Conservation (phyloP, 2,329 filamentous ascomycete genomes). For the Talaromyces marneffei region DNA sequence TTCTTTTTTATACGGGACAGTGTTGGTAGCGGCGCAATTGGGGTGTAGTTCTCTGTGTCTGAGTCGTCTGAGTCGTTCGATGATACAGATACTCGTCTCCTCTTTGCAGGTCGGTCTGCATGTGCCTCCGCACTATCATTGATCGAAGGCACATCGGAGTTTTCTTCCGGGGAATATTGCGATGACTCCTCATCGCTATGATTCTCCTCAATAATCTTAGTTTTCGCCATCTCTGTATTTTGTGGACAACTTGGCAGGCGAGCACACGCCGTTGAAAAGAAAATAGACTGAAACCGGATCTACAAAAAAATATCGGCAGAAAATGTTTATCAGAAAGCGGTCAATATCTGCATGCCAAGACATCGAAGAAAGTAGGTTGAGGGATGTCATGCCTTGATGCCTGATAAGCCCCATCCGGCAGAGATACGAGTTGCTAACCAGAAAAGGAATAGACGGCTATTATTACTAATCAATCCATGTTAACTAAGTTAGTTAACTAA, state of each 20-base stretch:
- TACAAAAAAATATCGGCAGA: conserved; percentile 10
- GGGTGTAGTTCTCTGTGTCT: conserved; percentile 18
- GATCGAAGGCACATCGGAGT: neutral
- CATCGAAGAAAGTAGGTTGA: neutral
- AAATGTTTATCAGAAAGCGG: conserved; percentile 14
- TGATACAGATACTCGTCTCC: conserved; percentile 35
- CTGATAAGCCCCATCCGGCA: neutral
- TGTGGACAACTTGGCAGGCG: neutral
- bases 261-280: neutral
- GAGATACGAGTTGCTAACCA: neutral
- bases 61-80: conserved; percentile 29
- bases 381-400: neutral
- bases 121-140: neutral
- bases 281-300: neutral
- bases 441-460: neutral
- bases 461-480: neutral
- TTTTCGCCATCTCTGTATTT: neutral
- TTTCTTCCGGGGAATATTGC: neutral
- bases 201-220: neutral
- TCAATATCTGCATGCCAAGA: neutral
- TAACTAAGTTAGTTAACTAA: too few relatives aligned
- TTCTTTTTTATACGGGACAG: conserved; percentile 41
- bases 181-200: neutral
- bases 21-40: conserved; percentile 28
- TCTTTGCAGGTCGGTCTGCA: conserved; percentile 30